Evolutionary conservation across 345 rosid species (phyloP).

Genomic region (Populus simonii): DNA sequence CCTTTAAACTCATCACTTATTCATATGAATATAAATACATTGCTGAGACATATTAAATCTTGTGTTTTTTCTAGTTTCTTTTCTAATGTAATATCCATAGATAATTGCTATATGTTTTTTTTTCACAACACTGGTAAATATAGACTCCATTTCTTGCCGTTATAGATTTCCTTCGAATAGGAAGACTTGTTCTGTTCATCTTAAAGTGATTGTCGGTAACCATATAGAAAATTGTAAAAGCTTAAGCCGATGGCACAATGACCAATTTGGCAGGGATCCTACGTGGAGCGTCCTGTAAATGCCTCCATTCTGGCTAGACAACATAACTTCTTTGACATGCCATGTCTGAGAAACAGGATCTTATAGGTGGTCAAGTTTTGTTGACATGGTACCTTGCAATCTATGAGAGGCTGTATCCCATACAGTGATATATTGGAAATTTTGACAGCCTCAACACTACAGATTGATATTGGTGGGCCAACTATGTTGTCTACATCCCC

Average conservation of each 20-base stretch:
- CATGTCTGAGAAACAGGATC: conserved; percentile 7
- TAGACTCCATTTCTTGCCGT: neutral
- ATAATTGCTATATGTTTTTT: too few relatives aligned
- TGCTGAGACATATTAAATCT: too few relatives aligned
- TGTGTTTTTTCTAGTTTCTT: too few relatives aligned
- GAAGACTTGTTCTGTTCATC: too few relatives aligned
- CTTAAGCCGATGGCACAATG: neutral
- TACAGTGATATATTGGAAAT: neutral
- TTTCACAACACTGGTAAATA: neutral
- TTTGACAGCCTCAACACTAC: neutral
- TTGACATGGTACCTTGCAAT: neutral
- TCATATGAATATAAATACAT: too few relatives aligned
- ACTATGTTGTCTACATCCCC: neutral
- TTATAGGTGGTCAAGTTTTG: neutral
- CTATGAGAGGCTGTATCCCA: neutral
- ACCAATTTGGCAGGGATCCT: neutral
- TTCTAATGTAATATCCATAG: too few relatives aligned
- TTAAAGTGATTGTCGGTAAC: too few relatives aligned
- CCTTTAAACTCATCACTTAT: too few relatives aligned
- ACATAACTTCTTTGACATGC: neutral
- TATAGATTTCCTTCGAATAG: neutral
- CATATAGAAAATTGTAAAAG: too few relatives aligned
- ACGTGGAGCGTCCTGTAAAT: neutral
- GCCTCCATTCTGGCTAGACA: neutral
- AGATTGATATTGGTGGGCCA: neutral